Conservation (phyloP, 129 eudicot species). For the Mikania micrantha region DNA sequence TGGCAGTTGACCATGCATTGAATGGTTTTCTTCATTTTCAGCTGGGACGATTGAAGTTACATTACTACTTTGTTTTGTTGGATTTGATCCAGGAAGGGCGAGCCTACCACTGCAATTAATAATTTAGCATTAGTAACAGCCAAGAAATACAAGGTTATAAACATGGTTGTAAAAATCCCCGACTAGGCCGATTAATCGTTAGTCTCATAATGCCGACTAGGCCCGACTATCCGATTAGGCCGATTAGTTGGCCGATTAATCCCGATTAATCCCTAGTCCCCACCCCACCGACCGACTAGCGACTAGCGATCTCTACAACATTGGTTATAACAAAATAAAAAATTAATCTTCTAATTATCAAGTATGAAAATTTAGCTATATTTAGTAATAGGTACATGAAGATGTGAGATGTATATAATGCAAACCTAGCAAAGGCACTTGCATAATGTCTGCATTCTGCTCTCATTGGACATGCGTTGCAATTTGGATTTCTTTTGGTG, state of each 20-base stretch:
- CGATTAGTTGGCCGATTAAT: too few species aligned
- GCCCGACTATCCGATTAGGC: too few species aligned
- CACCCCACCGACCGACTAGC: too few species aligned
- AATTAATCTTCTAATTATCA: neutral
- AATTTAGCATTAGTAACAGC: neutral
- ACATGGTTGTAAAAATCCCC: too few species aligned
- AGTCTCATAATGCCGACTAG: too few species aligned
- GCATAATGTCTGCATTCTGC: slow-evolving; percentile 61
- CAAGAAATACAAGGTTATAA: too few species aligned
- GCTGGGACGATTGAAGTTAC: slow-evolving; percentile 13
- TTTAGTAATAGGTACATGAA: neutral
- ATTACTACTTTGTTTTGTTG: slow-evolving; percentile 10
- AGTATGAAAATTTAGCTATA: neutral
- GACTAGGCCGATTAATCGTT: too few species aligned
- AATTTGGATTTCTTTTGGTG: slow-evolving; percentile 51
- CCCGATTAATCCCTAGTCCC: too few species aligned
- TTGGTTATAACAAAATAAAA: neutral
- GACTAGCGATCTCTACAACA: too few species aligned
- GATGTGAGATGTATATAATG: neutral
- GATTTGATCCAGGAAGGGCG: slow-evolving; percentile 27
- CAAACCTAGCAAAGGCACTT: slow-evolving; percentile 64
- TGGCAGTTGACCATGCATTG: slow-evolving; percentile 8
- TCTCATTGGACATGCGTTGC: slow-evolving; percentile 80
- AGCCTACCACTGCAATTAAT: slow-evolving; percentile 42
- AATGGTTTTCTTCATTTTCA: slow-evolving; percentile 14